Conservation (phyloP, 2,329 filamentous ascomycete species). For the Cytospora mali region DNA sequence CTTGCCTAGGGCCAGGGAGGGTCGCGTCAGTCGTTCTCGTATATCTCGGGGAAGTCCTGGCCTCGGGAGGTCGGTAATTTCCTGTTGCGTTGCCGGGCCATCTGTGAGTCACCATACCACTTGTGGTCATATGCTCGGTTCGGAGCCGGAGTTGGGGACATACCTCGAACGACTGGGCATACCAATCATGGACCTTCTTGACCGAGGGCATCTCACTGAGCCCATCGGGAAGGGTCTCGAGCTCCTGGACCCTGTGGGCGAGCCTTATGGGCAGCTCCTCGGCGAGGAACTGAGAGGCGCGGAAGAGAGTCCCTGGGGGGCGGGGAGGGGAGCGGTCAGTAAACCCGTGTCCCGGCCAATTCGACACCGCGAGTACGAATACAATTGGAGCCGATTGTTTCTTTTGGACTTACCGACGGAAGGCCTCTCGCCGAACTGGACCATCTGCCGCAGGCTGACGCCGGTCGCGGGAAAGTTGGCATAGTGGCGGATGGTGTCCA, state of each 20-base stretch:
- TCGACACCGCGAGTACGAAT: neutral
- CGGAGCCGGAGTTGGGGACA: slow-evolving; percentile 36
- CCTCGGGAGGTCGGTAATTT: slow-evolving; percentile 85
- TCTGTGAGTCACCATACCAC: slow-evolving; percentile 33
- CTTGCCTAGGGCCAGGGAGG: slow-evolving; percentile 58
- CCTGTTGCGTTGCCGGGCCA: slow-evolving; percentile 52
- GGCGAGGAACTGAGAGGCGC: slow-evolving; percentile 95
- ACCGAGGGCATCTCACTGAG: slow-evolving; percentile 98
- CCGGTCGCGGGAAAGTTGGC: slow-evolving; percentile 95
- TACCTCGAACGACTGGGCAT: slow-evolving; percentile 99
- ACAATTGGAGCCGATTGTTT: slow-evolving; percentile 14
- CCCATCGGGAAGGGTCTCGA: slow-evolving; percentile 89
- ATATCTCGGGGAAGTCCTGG: slow-evolving; percentile 77
- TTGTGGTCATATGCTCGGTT: neutral
- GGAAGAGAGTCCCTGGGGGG: slow-evolving; percentile 81
- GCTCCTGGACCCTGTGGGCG: slow-evolving; percentile 93
- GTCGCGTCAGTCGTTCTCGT: slow-evolving; percentile 75
- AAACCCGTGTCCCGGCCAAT: slow-evolving; percentile 4
- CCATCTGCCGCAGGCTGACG: slow-evolving; percentile 96
- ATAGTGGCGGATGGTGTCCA: slow-evolving; percentile 97
- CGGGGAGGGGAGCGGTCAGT: slow-evolving; percentile 17
- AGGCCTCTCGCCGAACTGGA: slow-evolving; percentile 94
- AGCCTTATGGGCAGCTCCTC: slow-evolving; percentile 97
- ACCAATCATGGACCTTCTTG: slow-evolving; percentile 94
- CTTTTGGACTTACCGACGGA: slow-evolving; percentile 69